Conservation (phyloP, 2,329 filamentous ascomycete genomes). For the Aspergillus tanneri region DNA sequence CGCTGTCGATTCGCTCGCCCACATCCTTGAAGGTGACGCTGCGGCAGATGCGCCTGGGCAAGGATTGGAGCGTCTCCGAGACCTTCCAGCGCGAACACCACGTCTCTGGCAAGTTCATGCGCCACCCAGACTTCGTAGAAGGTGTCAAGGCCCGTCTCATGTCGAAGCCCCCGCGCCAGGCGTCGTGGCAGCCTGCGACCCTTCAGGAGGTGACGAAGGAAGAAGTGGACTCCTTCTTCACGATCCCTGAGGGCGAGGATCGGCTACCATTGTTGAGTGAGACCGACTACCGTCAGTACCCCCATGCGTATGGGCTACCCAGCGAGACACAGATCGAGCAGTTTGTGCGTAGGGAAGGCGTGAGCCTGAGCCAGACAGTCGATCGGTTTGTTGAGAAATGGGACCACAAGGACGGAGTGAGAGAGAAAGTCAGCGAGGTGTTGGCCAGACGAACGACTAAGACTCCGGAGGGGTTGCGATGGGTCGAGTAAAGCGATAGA, state of each 20-base stretch:
- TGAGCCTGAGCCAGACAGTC: constrained; percentile 59
- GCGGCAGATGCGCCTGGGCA: constrained; percentile 74
- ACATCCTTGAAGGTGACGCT: constrained; percentile 83
- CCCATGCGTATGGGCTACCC: constrained; percentile 71
- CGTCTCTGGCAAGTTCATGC: constrained; percentile 86
- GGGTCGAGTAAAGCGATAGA: constrained; percentile 19
- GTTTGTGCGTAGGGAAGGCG: constrained; percentile 44
- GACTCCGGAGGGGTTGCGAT: constrained; percentile 43
- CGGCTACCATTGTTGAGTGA: constrained; percentile 62
- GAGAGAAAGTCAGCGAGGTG: constrained; percentile 67
- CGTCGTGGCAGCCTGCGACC: constrained; percentile 73
- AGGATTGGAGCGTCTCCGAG: constrained; percentile 75
- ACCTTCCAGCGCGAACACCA: constrained; percentile 83
- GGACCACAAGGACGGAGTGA: constrained; percentile 67
- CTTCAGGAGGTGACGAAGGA: constrained; percentile 64
- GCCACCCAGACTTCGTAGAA: constrained; percentile 83
- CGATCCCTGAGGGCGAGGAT: constrained; percentile 44
- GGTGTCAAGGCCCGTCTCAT: constrained; percentile 82
- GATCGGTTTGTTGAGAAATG: constrained; percentile 60
- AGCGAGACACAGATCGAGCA: constrained; percentile 58
- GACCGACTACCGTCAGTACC: constrained; percentile 69
- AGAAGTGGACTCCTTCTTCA: constrained; percentile 70
- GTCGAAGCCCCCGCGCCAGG: constrained; percentile 63
- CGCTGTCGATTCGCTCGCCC: constrained; percentile 75
- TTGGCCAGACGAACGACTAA: constrained; percentile 60